These are phyloP conservation scores for Penicillium sp. DNA, from an alignment of 2,329 filamentous ascomycete genomes.

Conservation along the genomic window DNA sequence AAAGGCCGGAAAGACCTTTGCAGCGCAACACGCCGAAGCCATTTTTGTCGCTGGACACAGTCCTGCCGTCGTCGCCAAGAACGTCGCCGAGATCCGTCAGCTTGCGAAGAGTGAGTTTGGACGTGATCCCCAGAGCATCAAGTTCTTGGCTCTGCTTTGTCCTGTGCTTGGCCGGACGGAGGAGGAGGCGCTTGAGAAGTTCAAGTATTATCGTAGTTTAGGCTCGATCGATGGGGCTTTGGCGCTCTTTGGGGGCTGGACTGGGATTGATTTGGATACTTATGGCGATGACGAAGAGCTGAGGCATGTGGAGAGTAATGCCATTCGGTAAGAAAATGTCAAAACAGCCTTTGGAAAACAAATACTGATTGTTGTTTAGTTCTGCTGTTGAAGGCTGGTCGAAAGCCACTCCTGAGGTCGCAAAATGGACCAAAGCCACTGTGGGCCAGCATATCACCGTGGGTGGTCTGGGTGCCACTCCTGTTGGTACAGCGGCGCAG, in stretches of 20 bases:
- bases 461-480: conserved; percentile 65
- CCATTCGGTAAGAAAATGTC: conserved; percentile 46
- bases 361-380: conserved; percentile 25
- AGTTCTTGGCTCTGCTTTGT: conserved; percentile 66
- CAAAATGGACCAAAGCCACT: conserved; percentile 72
- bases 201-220: conserved; percentile 61
- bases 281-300: conserved; percentile 66
- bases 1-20: conserved; percentile 65
- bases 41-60: conserved; percentile 69
- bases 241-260: conserved; percentile 73
- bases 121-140: conserved; percentile 61
- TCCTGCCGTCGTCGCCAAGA: conserved; percentile 61
- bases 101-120: conserved; percentile 55
- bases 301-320: conserved; percentile 61
- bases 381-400: conserved; percentile 53
- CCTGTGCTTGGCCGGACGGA: conserved; percentile 66
- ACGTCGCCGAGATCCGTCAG: conserved; percentile 62
- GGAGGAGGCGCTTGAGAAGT: conserved; percentile 65
- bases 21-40: conserved; percentile 68
- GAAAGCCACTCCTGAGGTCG: conserved; percentile 57
- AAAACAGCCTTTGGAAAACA: neutral
- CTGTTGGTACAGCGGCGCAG: conserved; percentile 64
- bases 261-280: conserved; percentile 62
- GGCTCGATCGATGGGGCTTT: conserved; percentile 66
- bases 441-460: conserved; percentile 68